Base-by-base conservation (phyloP, 768 basidiomycete genomes). In the Tephrocybe sp. region DNA sequence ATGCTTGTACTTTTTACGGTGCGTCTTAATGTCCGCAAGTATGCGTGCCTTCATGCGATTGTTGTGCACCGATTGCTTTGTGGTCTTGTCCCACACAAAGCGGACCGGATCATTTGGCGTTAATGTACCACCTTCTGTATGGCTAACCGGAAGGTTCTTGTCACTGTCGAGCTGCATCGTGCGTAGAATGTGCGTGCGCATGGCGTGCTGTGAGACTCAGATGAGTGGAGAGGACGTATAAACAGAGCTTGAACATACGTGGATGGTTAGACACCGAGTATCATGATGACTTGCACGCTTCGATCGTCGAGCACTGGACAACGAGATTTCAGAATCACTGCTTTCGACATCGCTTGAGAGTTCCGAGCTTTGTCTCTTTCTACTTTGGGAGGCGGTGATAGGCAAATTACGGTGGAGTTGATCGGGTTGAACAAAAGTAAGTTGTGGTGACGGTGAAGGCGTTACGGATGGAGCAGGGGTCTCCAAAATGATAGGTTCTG, bases 71-170 rank as follows among this genome's bases (percentile, higher is more conserved):
- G 87, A 90, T 58, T 89, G 85, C 53, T 83, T 86, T 10, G 79
- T 73, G 2, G 88, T 90, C 64, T 87, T 88, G 54, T 85, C 82
- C 88, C 88, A 90, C 3, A 88, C 83, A 56, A 90, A 90, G 17
- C 88, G 83, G 12, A 90, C 73, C 1, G 86, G 79, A n/a, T 83
- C 77, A 18, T 73, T 63, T 10, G 71, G 59, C 2, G 67, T 70
- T 1, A 83, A 58, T 3, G 67, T 59, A 10, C 65, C 69, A 14
- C 80, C 84, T 59, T 90, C 87, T 9, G 60, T 57, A 58, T 87
- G 80, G 46, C 78, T 81, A 50, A 80, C 79, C 0, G 88, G 88
- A 7, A 90, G 68, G 1, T 76, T 62, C 52, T 81, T 80, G 58
- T 83, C 85, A 32, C 65, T 74, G 6, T 76, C 71, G 4, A 86